Evolutionary conservation across 1,284 basidiomycete species (phyloP).

Genomic region (Porodaedalea pini): DNA sequence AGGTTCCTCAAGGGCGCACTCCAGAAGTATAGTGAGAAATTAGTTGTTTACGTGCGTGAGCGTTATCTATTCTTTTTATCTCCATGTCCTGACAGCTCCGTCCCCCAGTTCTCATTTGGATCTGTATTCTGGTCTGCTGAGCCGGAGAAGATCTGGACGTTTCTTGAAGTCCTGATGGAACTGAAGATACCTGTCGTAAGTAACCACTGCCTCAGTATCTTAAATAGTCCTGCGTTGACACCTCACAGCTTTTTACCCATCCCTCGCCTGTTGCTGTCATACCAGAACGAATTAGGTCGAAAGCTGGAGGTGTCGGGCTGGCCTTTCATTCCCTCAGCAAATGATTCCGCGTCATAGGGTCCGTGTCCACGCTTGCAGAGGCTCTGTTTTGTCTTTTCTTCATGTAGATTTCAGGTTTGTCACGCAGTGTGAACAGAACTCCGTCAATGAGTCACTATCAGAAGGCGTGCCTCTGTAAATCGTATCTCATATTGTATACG

Average conservation of each 20-base stretch:
- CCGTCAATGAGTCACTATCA: conserved; percentile 19
- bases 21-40: conserved; percentile 9
- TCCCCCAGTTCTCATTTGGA: conserved; percentile 16
- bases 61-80: background rate
- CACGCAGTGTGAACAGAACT: conserved; percentile 21
- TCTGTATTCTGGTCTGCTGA: conserved; percentile 10
- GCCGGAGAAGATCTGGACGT: conserved; percentile 10
- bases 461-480: conserved; percentile 20
- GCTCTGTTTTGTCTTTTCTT: background rate
- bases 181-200: no score
- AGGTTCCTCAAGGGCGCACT: conserved; percentile 9
- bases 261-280: conserved; percentile 9
- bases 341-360: conserved; percentile 18
- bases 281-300: conserved; percentile 5
- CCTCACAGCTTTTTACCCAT: conserved; percentile 16
- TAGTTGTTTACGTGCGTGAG: conserved; percentile 19
- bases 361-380: background rate
- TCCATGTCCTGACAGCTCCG: no score
- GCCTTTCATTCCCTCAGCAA: conserved; percentile 18
- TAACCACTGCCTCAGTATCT: no score
- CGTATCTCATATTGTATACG: background rate
- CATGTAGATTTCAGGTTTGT: conserved; percentile 21
- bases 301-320: conserved; percentile 10
- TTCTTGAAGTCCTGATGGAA: conserved; percentile 9
- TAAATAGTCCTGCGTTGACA: no score